These are phyloP conservation scores for Hericium rajendrae DNA, from an alignment of 768 basidiomycete species.

Conservation along the genomic window DNA sequence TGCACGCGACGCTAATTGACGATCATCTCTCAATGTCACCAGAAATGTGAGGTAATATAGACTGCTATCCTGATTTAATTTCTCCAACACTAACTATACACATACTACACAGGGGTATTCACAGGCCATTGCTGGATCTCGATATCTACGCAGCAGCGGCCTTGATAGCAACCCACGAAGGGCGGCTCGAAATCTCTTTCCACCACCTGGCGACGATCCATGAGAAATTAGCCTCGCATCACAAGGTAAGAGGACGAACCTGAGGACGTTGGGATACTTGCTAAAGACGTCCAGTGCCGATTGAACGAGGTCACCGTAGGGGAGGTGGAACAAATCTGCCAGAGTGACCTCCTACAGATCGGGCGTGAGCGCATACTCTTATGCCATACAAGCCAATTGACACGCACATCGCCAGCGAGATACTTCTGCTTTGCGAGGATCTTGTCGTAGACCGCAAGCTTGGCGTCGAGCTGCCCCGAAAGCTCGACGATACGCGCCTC, in stretches of 20 bases:
- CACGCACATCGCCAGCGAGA: constrained; percentile 30
- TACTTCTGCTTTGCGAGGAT: constrained; percentile 50
- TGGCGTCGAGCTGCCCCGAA: constrained; percentile 24
- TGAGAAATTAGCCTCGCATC: background rate
- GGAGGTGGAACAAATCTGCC: constrained; percentile 50
- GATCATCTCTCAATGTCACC: too few relatives aligned
- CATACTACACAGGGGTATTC: too few relatives aligned
- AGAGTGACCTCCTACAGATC: constrained; percentile 33
- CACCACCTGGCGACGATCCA: constrained; percentile 33
- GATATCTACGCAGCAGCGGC: constrained; percentile 17
- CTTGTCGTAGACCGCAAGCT: constrained; percentile 44
- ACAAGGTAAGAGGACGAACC: constrained; percentile 21
- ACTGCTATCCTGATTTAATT: too few relatives aligned
- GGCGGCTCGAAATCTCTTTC: constrained; percentile 35
- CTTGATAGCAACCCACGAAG: constrained; percentile 40
- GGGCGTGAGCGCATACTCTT: background rate
- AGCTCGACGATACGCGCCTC: constrained; percentile 19
- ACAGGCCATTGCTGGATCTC: too few relatives aligned
- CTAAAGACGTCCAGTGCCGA: constrained; percentile 23
- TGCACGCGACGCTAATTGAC: too few relatives aligned
- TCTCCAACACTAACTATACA: too few relatives aligned
- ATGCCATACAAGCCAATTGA: background rate
- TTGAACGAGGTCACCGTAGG: constrained; percentile 28
- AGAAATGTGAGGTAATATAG: too few relatives aligned
- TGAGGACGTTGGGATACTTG: constrained; percentile 32